Conservation (phyloP, 306 rosid species). For the Abrus precatorius region DNA sequence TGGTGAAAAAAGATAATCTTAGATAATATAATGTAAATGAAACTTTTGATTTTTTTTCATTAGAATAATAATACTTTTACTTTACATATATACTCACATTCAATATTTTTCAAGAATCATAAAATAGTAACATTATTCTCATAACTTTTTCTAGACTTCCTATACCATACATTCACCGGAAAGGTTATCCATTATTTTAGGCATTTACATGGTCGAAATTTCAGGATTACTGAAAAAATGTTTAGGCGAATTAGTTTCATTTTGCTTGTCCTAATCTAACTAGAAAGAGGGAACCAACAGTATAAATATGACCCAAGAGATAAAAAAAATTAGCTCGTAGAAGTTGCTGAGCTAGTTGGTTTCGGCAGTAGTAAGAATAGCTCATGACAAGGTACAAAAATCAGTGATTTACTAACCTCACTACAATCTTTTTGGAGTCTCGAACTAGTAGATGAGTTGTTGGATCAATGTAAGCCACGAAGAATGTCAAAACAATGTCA, state of each 20-base stretch:
- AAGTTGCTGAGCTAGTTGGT: neutral
- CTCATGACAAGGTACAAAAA: neutral
- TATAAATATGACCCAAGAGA: neutral
- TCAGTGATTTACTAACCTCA: constrained; percentile 56
- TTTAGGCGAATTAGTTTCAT: neutral
- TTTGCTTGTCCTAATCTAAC: neutral
- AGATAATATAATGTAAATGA: neutral
- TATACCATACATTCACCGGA: neutral
- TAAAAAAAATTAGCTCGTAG: neutral
- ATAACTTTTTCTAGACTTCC: neutral
- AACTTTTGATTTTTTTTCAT: constrained; percentile 18
- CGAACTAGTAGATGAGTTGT: constrained; percentile 77
- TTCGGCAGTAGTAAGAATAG: neutral
- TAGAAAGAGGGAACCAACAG: neutral
- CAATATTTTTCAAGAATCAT: neutral
- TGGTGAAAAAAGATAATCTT: neutral
- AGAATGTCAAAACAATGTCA: constrained; percentile 85
- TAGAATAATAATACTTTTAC: constrained; percentile 33
- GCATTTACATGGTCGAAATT: neutral
- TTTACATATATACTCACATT: neutral
- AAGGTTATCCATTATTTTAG: constrained; percentile 34
- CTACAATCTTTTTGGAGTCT: constrained; percentile 68
- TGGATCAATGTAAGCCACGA: constrained; percentile 73
- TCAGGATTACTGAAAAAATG: neutral
- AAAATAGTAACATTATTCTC: constrained; percentile 1